phyloP scores from a whole-genome alignment of 371 early-diverging fungal species.

The Mucor mucedo region DNA sequence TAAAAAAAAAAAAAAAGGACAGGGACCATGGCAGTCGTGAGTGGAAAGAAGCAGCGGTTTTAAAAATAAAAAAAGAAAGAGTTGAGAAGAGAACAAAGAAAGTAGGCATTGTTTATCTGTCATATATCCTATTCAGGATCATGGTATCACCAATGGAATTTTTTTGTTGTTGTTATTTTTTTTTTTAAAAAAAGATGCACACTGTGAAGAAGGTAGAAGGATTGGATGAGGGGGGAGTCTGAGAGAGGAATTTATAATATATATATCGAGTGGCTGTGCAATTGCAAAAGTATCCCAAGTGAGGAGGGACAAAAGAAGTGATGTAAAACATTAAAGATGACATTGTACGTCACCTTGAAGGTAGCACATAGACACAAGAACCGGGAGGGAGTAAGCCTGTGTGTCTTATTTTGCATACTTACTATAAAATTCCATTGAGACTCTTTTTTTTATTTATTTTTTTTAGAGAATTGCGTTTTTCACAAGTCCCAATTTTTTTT shows the following conservation, averaged over 20 bases:
- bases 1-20: background rate
- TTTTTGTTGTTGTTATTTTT: background rate
- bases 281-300: too few relatives aligned
- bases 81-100: background rate
- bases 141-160: background rate
- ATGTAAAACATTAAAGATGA: too few relatives aligned
- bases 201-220: background rate
- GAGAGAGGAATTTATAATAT: too few relatives aligned
- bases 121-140: conserved; percentile 10
- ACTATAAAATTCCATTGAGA: background rate
- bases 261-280: too few relatives aligned
- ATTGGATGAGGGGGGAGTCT: too few relatives aligned
- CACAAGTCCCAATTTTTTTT: conserved; percentile 19
- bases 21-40: background rate
- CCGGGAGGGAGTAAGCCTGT: too few relatives aligned
- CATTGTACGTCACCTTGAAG: too few relatives aligned
- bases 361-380: too few relatives aligned
- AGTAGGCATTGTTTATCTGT: background rate
- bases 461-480: conserved; percentile 13
- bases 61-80: background rate
- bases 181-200: conserved; percentile 1
- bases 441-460: conserved; percentile 16
- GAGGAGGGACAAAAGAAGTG: too few relatives aligned
- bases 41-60: background rate
- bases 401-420: too few relatives aligned